Evolutionary conservation across 1,139 yeast genomes (phyloP), one percentile per base, ranked within the genome.

Genomic region (Lodderomyces parapsilosis): DNA sequence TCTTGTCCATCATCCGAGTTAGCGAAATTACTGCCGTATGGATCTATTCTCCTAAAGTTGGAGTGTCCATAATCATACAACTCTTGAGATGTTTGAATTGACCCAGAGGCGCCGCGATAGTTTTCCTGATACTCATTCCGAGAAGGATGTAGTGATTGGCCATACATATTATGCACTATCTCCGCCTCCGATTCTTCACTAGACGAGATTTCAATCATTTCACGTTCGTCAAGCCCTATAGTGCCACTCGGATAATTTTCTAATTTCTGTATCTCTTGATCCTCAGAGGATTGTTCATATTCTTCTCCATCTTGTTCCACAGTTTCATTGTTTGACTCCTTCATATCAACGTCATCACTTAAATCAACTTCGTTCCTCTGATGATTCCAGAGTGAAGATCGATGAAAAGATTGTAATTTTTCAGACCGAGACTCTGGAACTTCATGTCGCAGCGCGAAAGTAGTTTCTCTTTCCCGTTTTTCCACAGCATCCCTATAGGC

Each of bases 401-500:
- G 27, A 11, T 15, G 15, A 20, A 6, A 6, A 30, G 18, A 15
- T 4, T 4, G 19, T 15, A 14, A 11, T 14, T 34, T 22, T 15
- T 18, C 25, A 5, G 22, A 17, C 42, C 14, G 25, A 43, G 19
- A 34, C 43, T 19, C 4, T 10, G 27, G 5, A n/a, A n/a, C n/a
- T n/a, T n/a, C n/a, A n/a, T n/a, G n/a, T n/a, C n/a, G n/a, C n/a
- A n/a, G n/a, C n/a, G n/a, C n/a, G n/a, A n/a, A n/a, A n/a, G n/a
- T 18, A 22, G 22, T 32, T 10, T 14, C 38, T 7, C n/a, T 8
- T 27, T 17, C 24, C 23, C 17, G 35, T 19, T 11, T 18, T 4
- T 43, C 35, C 33, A 28, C 39, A 18, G 33, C 40, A 28, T 43
- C 41, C 34, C 43, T 18, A 45, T 41, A 28, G n/a, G 65, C 68